Conservation (phyloP, 371 early-diverging fungal genomes). For the Rhizopus sp. region DNA sequence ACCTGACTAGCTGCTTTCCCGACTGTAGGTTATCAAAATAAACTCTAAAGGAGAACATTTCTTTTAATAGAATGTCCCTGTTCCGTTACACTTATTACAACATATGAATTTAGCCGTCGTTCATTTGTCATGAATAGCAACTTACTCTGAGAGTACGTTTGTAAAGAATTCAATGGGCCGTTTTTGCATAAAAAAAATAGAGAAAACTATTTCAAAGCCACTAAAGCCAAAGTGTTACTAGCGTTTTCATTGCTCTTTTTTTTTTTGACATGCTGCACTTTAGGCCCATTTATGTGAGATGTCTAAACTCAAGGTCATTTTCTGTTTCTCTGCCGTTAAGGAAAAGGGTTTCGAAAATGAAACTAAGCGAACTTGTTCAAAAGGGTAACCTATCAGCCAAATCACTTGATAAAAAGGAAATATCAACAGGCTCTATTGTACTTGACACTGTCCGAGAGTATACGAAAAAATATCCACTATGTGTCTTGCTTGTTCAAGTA, state of each 20-base stretch:
- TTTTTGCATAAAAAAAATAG: no score
- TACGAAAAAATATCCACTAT: slow-evolving; percentile 69
- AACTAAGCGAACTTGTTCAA: slow-evolving; percentile 17
- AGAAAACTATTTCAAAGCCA: no score
- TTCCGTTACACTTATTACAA: no score
- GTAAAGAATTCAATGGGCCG: no score
- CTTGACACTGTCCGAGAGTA: slow-evolving; percentile 62
- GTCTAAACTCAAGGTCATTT: neutral
- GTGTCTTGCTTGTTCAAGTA: slow-evolving; percentile 86
- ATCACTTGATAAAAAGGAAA: slow-evolving; percentile 17
- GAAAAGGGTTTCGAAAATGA: slow-evolving; percentile 17
- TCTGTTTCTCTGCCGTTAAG: neutral
- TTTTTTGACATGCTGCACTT: slow-evolving; percentile 3
- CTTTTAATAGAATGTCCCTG: no score
- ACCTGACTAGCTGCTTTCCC: no score
- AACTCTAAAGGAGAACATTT: no score
- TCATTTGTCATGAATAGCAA: no score
- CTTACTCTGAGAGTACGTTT: no score
- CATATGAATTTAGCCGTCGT: no score
- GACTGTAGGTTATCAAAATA: no score
- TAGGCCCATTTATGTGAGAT: neutral
- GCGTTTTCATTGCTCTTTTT: neutral
- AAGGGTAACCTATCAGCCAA: neutral
- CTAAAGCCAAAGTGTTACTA: neutral
- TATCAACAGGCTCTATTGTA: slow-evolving; percentile 46